phyloP scores from a whole-genome alignment of 192 early-diverging fungal genomes.

The Umbelopsis ramanniana region DNA sequence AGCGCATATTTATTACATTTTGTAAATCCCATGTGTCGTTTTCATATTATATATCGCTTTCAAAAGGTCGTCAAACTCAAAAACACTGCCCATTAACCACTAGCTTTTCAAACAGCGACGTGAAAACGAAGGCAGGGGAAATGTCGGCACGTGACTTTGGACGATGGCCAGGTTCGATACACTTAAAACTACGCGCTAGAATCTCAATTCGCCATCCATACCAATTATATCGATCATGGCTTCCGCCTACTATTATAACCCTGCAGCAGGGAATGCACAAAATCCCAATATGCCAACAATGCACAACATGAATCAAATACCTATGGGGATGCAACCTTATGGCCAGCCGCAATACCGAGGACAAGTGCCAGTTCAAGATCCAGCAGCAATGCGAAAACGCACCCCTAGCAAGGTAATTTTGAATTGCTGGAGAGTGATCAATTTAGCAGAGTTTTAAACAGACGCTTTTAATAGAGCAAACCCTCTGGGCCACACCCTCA shows the following conservation, averaged over 20 bases:
- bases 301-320: slow-evolving; percentile 11
- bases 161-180: too few species aligned
- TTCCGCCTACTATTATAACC: slow-evolving; percentile 8
- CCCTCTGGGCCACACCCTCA: slow-evolving; percentile 1
- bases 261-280: slow-evolving; percentile 1
- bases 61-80: too few species aligned
- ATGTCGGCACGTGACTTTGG: too few species aligned
- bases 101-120: too few species aligned
- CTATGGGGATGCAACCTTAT: slow-evolving; percentile 13
- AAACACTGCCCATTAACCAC: too few species aligned
- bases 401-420: slow-evolving; percentile 20
- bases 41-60: too few species aligned
- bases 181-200: too few species aligned
- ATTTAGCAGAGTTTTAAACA: too few species aligned
- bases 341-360: slow-evolving; percentile 8
- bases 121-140: too few species aligned
- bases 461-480: background rate
- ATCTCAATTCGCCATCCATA: too few species aligned
- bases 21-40: too few species aligned
- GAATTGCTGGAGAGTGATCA: background rate
- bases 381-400: slow-evolving; percentile 33
- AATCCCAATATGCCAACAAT: slow-evolving; percentile 7
- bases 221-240: background rate
- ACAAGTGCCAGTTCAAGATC: slow-evolving; percentile 28
- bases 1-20: too few species aligned